Evolutionary conservation across 2,329 filamentous ascomycete genomes (phyloP).

Genomic region (Calonectria naviculata): DNA sequence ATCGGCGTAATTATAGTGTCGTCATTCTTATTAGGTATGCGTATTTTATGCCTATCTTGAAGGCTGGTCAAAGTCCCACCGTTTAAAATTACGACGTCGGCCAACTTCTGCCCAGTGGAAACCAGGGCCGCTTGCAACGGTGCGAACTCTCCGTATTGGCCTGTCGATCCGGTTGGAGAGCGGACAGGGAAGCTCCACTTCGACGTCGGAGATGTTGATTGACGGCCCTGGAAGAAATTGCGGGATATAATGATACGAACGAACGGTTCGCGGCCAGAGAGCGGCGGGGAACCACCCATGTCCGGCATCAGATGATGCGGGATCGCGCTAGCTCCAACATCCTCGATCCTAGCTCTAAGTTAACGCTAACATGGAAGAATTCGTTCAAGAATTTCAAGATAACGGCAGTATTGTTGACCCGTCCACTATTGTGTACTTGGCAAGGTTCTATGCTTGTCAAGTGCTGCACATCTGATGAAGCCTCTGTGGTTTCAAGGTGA

Average conservation of each 20-base stretch:
- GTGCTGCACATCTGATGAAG: too few species aligned
- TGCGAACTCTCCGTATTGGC: background rate
- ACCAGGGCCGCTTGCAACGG: background rate
- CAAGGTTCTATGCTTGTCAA: too few species aligned
- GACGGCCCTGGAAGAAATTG: background rate
- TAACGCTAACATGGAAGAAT: background rate
- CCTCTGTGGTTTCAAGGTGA: too few species aligned
- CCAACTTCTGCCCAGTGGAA: background rate
- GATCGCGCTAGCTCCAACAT: background rate
- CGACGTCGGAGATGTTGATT: background rate
- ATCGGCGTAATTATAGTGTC: background rate
- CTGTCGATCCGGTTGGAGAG: background rate
- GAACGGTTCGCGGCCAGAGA: background rate
- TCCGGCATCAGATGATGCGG: background rate
- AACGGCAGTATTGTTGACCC: background rate
- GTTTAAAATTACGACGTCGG: background rate
- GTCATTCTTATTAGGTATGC: background rate
- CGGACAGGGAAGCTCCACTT: background rate
- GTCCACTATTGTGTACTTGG: too few species aligned
- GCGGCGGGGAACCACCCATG: background rate
- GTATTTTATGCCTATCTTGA: constrained; percentile 5
- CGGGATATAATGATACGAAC: background rate
- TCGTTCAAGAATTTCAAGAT: background rate
- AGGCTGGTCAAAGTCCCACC: background rate
- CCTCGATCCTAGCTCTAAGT: background rate